These are phyloP conservation scores for Starmerella khaoyaiensis DNA, from an alignment of 805 yeast genomes.

Conservation along the genomic window DNA sequence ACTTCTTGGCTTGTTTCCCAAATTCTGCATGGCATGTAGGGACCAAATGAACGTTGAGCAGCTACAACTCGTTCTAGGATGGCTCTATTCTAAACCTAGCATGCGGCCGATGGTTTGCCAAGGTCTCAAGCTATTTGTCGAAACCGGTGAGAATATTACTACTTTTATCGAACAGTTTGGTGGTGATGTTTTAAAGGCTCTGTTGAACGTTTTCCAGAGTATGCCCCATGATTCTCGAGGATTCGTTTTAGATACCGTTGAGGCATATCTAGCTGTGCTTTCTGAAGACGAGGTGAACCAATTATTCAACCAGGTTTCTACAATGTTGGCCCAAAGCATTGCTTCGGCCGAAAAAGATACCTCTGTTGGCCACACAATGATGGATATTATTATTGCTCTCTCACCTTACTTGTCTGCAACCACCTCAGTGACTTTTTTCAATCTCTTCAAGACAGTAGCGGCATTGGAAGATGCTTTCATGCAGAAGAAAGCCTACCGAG, in stretches of 20 bases:
- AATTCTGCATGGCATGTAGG: constrained; percentile 72
- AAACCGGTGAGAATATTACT: constrained; percentile 56
- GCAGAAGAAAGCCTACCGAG: constrained; percentile 79
- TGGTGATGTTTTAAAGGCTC: constrained; percentile 65
- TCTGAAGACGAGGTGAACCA: constrained; percentile 50
- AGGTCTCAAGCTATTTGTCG: constrained; percentile 63
- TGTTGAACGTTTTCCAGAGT: constrained; percentile 86
- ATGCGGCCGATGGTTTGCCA: constrained; percentile 75
- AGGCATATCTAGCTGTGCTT: constrained; percentile 61
- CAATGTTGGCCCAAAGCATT: constrained; percentile 43
- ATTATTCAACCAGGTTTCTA: constrained; percentile 79
- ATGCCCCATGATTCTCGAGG: constrained; percentile 72
- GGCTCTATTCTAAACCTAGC: constrained; percentile 60
- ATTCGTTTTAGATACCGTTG: constrained; percentile 74
- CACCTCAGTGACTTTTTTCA: constrained; percentile 13
- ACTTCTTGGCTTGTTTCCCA: constrained; percentile 82
- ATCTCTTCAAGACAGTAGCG: constrained; percentile 18
- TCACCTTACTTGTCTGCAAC: constrained; percentile 52
- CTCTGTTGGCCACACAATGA: constrained; percentile 59
- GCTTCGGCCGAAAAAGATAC: constrained; percentile 10
- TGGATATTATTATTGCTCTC: constrained; percentile 83
- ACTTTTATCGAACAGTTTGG: constrained; percentile 44
- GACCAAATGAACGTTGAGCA: constrained; percentile 54
- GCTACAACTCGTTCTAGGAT: constrained; percentile 62
- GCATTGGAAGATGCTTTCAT: constrained; percentile 37